Evolutionary conservation across 371 early-diverging fungal species (phyloP), one percentile per base, ranked within the genome.

Genomic region (Mortierella sp.): DNA sequence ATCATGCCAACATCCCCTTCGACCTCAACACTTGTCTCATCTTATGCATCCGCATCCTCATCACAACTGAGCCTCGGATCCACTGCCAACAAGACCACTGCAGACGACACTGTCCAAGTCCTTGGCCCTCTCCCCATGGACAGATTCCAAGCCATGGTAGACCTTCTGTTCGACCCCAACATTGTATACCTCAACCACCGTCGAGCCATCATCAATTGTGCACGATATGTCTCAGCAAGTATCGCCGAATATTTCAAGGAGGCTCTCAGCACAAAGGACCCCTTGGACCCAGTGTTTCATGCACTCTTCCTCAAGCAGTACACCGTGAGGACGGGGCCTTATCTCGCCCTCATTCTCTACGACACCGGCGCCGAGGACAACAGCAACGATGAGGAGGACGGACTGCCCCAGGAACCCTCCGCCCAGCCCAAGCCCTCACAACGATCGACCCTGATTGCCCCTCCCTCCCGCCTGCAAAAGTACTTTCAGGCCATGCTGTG

Each of bases 171-270:
- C 75, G 85, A 85, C 55, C 82, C 85, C 43, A 72, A 73, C 58
- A 72, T 84, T 38, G 85, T 84, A 5, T 51, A 55, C 4, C 71
- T 84, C 24, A 70, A 73, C 43, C 78, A 81, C 43, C 81, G 85
- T 32, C 74, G 85, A 11, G 85, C 85, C 48, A 81, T 84, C 76
- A 84, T 84, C 76, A 84, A 84, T 54, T 84, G 85, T 41, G 85
- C 85, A 4, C 81, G 85, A 8, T 85, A 85, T 60, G 82, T 85
- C 68, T 81, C 85, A 70, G 82, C 85, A 21, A 78, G 76, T 54
- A 78, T 85, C 27, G 82, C 79, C 27, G 75, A 78, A 2, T 55
- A 70, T 51, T 76, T 76, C 43, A 48, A 38, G 29, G 63, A 71
- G 24, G 71, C 82, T 18, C 70, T 74, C 44, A 41, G 49, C n/a